Evolutionary conservation across 2,329 filamentous ascomycete genomes (phyloP), one percentile per base, ranked within the genome.

Genomic region (Talaromyces piceae): DNA sequence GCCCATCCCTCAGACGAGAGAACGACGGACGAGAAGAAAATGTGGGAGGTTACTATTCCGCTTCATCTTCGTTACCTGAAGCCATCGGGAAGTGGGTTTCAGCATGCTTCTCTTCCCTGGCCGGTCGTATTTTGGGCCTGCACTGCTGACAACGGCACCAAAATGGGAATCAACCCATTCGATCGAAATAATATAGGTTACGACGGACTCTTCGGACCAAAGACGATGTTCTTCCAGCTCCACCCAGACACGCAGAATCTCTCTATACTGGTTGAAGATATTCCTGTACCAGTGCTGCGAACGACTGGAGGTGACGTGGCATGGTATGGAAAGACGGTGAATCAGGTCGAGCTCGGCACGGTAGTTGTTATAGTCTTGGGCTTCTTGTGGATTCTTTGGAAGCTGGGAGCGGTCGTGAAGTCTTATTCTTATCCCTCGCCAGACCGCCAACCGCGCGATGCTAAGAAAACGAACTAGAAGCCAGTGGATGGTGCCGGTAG

Each of bases 111-210:
- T n/a, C 67, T 93, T 0, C 87, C 91, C 0, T 91, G 86, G 73
- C 91, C 91, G 0, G 79, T 81, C 0, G 79, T 96, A 0, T 96
- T 96, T 73, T 96, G 91, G 91, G 89, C 90, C 0, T 97, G 91
- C 63, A 76, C 79, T 6, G 80, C 84, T 0, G 67, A 73, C 31
- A 68, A 71, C 28, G 67, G 79, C 1, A 77, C 77, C 1, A 85
- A 87, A 60, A 87, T 91, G 68, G 68, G 79, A 0, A 79, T 77
- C 4, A 95, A 87, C 61, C 91, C 91, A 0, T 97, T 97, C 67
- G 91, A 96, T 66, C 77, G 88, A 5, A 73, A 77, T n/a, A 81
- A 88, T 62, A 61, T 96, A n/a, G 91, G 90, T 1, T 96, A 91
- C 66, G 91, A 96, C 57, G 80, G 78, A 0, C 68, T 94, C 7